Evolutionary conservation across 164 flowering plant species (phyloP).

Genomic region (Litsea cubeba): DNA sequence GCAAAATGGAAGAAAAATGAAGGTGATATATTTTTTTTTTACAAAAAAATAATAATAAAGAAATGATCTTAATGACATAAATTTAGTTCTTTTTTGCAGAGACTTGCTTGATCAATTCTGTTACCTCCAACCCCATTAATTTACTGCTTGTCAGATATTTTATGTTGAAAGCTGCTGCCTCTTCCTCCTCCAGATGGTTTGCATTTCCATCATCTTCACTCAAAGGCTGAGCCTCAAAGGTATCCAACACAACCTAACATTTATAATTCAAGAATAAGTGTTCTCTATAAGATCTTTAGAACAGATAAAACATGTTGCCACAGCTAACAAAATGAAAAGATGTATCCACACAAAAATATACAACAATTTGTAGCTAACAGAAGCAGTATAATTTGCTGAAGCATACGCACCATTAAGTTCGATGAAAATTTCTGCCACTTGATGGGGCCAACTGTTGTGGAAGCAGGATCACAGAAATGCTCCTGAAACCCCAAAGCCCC

Average conservation of each 20-base stretch:
- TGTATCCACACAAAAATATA: too few relatives aligned
- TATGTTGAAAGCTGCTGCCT: conserved; percentile 74
- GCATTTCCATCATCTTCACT: conserved; percentile 93
- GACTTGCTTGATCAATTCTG: neutral
- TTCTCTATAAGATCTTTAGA: neutral
- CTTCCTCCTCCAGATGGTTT: conserved; percentile 80
- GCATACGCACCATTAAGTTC: conserved; percentile 57
- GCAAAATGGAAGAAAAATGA: conserved; percentile 12
- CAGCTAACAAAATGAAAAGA: neutral
- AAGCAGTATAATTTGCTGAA: neutral
- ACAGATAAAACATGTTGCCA: neutral
- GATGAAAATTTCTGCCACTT: conserved; percentile 96
- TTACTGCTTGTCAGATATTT: conserved; percentile 97
- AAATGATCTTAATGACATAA: neutral
- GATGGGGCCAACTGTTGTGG: conserved; percentile 43
- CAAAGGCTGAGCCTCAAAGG: conserved; percentile 95
- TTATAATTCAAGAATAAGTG: conserved; percentile 3
- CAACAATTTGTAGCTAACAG: neutral
- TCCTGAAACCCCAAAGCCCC: conserved; percentile 49
- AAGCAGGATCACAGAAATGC: conserved; percentile 72
- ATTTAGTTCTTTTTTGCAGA: neutral
- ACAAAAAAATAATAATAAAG: neutral
- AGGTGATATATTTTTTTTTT: too few relatives aligned
- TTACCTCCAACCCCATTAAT: conserved; percentile 94
- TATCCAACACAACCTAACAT: conserved; percentile 73